Evolutionary conservation across 345 rosid genomes (phyloP).

Genomic region (Citropsis articulata): DNA sequence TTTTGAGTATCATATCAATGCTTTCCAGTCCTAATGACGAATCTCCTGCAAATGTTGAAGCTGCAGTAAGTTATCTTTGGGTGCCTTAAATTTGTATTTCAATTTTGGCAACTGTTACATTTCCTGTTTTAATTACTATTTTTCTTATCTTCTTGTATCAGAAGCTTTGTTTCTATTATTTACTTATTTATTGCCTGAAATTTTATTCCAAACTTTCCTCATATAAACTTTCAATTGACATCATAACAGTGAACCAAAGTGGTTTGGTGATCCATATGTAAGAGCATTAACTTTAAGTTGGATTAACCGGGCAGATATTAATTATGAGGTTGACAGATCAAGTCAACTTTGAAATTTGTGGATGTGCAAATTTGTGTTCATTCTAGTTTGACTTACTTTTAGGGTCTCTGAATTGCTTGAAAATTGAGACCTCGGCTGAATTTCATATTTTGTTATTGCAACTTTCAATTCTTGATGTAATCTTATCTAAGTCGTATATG

Average conservation of each 20-base stretch:
- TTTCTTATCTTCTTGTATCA: background rate
- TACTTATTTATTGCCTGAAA: background rate
- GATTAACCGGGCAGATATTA: background rate
- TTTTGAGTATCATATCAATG: constrained; percentile 86
- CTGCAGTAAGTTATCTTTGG: constrained; percentile 62
- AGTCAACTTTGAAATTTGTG: background rate
- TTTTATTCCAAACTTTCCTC: background rate
- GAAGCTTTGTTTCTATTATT: background rate
- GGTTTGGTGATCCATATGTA: background rate
- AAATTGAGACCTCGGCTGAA: background rate
- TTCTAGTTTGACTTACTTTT: background rate
- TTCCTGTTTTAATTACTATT: background rate
- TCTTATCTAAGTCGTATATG: background rate
- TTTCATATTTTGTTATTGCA: background rate
- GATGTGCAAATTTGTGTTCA: background rate
- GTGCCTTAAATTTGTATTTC: constrained; percentile 3
- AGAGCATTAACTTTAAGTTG: background rate
- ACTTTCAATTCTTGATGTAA: background rate
- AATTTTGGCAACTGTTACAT: background rate
- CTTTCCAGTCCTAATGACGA: constrained; percentile 89
- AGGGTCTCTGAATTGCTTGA: background rate
- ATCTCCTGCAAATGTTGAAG: constrained; percentile 93
- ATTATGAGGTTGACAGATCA: background rate
- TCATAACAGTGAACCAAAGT: background rate
- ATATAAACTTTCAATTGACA: background rate